phyloP scores from a whole-genome alignment of 2,329 filamentous ascomycete genomes.

The Paraconiothyrium brasiliense region DNA sequence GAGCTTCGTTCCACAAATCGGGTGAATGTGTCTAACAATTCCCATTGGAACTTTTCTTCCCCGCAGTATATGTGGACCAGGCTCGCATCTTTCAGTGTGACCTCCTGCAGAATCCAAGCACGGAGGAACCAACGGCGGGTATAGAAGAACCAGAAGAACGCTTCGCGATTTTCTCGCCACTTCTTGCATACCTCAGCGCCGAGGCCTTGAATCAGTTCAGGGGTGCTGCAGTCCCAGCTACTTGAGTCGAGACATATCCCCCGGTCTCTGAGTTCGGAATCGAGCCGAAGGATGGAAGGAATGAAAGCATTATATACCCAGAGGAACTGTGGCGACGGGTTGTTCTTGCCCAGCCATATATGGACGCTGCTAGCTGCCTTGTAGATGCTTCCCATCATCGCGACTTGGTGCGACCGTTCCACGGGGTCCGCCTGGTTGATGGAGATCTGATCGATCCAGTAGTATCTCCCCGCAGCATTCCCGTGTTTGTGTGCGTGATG shows the following conservation, averaged over 20 bases:
- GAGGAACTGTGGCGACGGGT: constrained; percentile 4
- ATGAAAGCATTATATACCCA: constrained; percentile 3
- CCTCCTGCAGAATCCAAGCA: constrained; percentile 7
- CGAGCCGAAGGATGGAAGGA: background rate
- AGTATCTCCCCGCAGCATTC: background rate
- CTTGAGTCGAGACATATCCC: constrained; percentile 1
- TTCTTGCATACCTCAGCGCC: constrained; percentile 4
- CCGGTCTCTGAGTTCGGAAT: background rate
- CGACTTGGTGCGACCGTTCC: background rate
- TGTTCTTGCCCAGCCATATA: constrained; percentile 7
- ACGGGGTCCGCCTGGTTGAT: constrained; percentile 2
- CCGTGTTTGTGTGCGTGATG: background rate
- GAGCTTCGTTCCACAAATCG: constrained; percentile 8
- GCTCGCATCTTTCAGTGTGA: background rate
- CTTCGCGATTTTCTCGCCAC: constrained; percentile 7
- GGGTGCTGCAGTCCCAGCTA: constrained; percentile 7
- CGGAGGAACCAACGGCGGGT: constrained; percentile 6
- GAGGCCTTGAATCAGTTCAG: constrained; percentile 1
- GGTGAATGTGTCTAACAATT: constrained; percentile 2
- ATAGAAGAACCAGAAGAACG: constrained; percentile 8
- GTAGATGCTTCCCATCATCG: constrained; percentile 5
- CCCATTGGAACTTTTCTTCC: background rate
- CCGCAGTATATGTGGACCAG: background rate
- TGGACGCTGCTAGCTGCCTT: background rate
- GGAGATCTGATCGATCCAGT: constrained; percentile 8